phyloP scores from a whole-genome alignment of 2,329 filamentous ascomycete genomes.

The Pestalotiopsis sp. region DNA sequence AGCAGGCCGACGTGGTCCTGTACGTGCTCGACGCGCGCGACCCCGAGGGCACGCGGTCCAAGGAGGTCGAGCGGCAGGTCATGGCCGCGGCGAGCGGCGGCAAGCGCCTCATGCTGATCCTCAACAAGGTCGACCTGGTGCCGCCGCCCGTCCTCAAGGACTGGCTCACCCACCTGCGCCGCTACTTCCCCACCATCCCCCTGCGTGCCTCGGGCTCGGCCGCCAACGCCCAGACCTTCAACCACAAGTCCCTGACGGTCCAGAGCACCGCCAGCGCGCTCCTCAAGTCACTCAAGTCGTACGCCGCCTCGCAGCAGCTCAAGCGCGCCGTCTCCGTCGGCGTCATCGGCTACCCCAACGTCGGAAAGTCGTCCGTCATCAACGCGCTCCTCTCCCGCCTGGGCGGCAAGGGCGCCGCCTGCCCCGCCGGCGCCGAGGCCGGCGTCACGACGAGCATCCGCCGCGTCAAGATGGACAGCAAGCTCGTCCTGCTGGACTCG shows the following conservation, averaged over 20 bases:
- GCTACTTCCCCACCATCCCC: slow-evolving; percentile 89
- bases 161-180: slow-evolving; percentile 83
- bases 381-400: slow-evolving; percentile 84
- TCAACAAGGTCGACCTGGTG: slow-evolving; percentile 95
- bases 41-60: slow-evolving; percentile 86
- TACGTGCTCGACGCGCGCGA: slow-evolving; percentile 94
- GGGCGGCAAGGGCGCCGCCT: slow-evolving; percentile 69
- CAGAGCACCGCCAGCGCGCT: slow-evolving; percentile 84
- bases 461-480: slow-evolving; percentile 92
- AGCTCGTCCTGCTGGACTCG: slow-evolving; percentile 90
- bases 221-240: slow-evolving; percentile 86
- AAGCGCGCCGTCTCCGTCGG: slow-evolving; percentile 91
- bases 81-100: slow-evolving; percentile 84
- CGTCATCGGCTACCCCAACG: slow-evolving; percentile 94
- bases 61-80: slow-evolving; percentile 86
- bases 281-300: slow-evolving; percentile 89
- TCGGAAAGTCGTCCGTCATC: slow-evolving; percentile 95
- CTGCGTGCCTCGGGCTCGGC: slow-evolving; percentile 83
- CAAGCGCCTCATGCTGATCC: slow-evolving; percentile 86
- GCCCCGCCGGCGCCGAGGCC: slow-evolving; percentile 87
- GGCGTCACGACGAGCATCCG: slow-evolving; percentile 89
- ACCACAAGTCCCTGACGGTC: slow-evolving; percentile 86
- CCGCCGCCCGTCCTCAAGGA: slow-evolving; percentile 79
- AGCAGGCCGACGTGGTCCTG: slow-evolving; percentile 85
- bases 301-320: slow-evolving; percentile 78